Conservation (phyloP, 805 yeast genomes). For the Yamadazyma sp. region DNA sequence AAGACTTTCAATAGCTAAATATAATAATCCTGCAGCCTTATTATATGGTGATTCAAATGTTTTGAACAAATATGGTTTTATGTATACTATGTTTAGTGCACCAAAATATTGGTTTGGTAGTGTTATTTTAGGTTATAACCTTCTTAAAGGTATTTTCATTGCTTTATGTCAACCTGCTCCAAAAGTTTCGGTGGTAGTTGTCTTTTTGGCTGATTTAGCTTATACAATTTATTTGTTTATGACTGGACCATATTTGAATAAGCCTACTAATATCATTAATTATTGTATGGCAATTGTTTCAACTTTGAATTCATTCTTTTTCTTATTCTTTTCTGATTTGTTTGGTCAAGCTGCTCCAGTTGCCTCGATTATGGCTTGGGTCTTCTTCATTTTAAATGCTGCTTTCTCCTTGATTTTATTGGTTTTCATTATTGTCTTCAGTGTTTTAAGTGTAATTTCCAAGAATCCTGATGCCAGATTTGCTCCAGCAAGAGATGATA, state of each 20-base stretch:
- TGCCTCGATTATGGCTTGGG: constrained; percentile 85
- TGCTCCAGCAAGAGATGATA: constrained; percentile 86
- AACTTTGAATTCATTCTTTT: constrained; percentile 77
- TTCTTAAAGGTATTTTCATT: constrained; percentile 69
- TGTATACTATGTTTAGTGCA: constrained; percentile 87
- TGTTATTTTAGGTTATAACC: constrained; percentile 56
- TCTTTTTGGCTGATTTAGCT: constrained; percentile 72
- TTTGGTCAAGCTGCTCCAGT: constrained; percentile 80
- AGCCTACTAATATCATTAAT: constrained; percentile 73
- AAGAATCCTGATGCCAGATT: constrained; percentile 88
- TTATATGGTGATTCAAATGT: constrained; percentile 74
- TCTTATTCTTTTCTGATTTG: constrained; percentile 79
- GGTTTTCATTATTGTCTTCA: constrained; percentile 64
- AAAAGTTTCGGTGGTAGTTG: constrained; percentile 71
- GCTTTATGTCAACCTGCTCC: constrained; percentile 80
- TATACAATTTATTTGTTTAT: constrained; percentile 64
- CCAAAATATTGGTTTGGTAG: constrained; percentile 79
- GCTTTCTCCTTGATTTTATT: constrained; percentile 78
- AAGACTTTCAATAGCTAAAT: constrained; percentile 50
- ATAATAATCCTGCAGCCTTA: constrained; percentile 82
- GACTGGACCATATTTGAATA: constrained; percentile 75
- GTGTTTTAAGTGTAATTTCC: constrained; percentile 59
- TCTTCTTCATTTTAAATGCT: constrained; percentile 85
- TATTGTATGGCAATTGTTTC: constrained; percentile 70
- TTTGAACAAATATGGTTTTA: constrained; percentile 79